phyloP scores from a whole-genome alignment of 768 basidiomycete species.

The Termitomyces sp. region DNA sequence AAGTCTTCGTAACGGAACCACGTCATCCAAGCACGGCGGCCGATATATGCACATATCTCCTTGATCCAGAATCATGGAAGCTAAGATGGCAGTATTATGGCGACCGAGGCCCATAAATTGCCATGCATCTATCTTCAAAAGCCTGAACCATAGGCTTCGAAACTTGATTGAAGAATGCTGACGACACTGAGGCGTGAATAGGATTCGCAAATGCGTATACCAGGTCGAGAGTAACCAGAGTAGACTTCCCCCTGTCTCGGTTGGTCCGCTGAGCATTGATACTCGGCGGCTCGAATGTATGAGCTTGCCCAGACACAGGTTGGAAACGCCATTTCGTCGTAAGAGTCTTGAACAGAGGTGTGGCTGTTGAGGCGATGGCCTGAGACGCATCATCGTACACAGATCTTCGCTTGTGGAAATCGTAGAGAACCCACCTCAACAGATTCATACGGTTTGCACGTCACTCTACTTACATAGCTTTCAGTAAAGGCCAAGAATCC shows the following conservation, averaged over 20 bases:
- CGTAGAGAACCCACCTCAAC: constrained; percentile 60
- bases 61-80: not conserved
- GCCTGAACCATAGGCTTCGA: constrained; percentile 87
- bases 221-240: constrained; percentile 80
- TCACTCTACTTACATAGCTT: constrained; percentile 82
- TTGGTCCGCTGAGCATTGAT: constrained; percentile 1
- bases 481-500: constrained; percentile 87
- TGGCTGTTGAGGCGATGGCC: constrained; percentile 69
- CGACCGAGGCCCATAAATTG: constrained; percentile 56
- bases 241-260: constrained; percentile 37
- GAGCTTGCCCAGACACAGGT: constrained; percentile 40
- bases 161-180: constrained; percentile 81
- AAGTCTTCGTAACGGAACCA: not conserved
- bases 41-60: not conserved
- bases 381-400: constrained; percentile 19
- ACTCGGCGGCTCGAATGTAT: constrained; percentile 21
- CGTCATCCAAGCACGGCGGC: not conserved
- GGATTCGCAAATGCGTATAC: constrained; percentile 86
- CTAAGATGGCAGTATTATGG: not conserved
- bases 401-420: not conserved
- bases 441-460: constrained; percentile 67
- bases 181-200: constrained; percentile 76
- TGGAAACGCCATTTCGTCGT: constrained; percentile 73
- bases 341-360: constrained; percentile 68
- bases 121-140: constrained; percentile 79